Conservation (phyloP, 805 yeast genomes). For the Wickerhamiella sorbophila region DNA sequence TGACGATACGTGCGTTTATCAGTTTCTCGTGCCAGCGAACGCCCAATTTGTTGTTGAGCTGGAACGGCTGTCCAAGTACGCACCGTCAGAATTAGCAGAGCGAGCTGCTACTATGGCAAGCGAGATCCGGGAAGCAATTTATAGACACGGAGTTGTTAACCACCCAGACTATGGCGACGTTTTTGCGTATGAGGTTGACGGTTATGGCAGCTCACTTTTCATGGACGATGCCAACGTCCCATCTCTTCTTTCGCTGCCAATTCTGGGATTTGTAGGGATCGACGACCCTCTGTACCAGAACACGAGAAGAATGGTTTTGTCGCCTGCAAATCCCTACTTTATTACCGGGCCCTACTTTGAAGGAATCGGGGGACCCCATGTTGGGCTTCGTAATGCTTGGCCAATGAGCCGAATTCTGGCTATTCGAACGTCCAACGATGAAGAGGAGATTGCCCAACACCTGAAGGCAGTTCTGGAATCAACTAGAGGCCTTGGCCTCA, state of each 20-base stretch:
- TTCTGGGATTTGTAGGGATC: constrained; percentile 44
- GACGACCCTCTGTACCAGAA: constrained; percentile 54
- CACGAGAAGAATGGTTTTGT: constrained; percentile 62
- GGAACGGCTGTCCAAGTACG: constrained; percentile 22
- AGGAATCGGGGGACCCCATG: constrained; percentile 87
- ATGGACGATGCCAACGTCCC: constrained; percentile 94
- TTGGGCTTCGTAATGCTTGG: constrained; percentile 74
- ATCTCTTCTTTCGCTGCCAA: constrained; percentile 69
- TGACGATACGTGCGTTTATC: constrained; percentile 73
- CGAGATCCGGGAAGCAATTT: constrained; percentile 40
- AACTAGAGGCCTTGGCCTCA: constrained; percentile 63
- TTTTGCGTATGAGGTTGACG: constrained; percentile 81
- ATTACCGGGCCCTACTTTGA: constrained; percentile 45
- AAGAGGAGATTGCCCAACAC: constrained; percentile 43
- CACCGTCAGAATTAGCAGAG: constrained; percentile 14
- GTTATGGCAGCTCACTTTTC: constrained; percentile 54
- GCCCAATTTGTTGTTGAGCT: constrained; percentile 61
- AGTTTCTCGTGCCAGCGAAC: constrained; percentile 74
- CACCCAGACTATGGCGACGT: constrained; percentile 64
- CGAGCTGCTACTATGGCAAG: constrained; percentile 24
- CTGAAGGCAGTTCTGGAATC: constrained; percentile 39
- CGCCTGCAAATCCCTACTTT: constrained; percentile 66
- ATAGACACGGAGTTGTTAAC: constrained; percentile 46
- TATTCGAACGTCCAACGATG: constrained; percentile 62
- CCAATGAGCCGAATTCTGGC: constrained; percentile 72